Percentiles rank a stretch among this genome's conserved stretches.
These are phyloP conservation scores for Malbranchea zuffiana DNA, from an alignment of 2,329 filamentous ascomycete genomes.

Conservation along the genomic window DNA sequence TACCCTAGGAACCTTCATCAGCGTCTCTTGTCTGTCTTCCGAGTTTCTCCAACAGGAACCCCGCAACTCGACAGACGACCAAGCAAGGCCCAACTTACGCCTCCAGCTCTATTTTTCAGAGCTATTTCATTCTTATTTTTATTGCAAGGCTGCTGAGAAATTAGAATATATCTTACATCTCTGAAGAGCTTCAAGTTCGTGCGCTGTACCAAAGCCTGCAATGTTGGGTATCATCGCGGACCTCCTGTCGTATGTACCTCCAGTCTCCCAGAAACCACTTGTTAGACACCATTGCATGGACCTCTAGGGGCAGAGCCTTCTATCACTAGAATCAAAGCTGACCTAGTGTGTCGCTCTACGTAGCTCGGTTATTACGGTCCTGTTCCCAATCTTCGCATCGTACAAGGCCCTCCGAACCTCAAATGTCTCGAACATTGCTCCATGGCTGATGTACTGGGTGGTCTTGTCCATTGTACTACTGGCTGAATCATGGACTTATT, in stretches of 20 bases:
- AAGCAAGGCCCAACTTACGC: too few species aligned
- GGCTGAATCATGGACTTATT: slow-evolving; percentile 76
- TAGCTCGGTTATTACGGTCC: slow-evolving; percentile 76
- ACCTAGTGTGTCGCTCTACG: slow-evolving; percentile 15
- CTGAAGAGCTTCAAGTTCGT: too few species aligned
- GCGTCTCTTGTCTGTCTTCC: too few species aligned
- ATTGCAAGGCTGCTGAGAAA: too few species aligned
- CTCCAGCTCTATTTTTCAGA: too few species aligned
- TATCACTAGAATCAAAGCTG: slow-evolving; percentile 6
- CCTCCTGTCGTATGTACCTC: slow-evolving; percentile 57
- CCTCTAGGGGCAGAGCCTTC: slow-evolving; percentile 1
- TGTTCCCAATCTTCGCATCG: slow-evolving; percentile 92
- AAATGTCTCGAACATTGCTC: slow-evolving; percentile 76
- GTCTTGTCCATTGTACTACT: slow-evolving; percentile 72
- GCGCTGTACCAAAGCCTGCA: too few species aligned
- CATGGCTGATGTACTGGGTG: slow-evolving; percentile 99
- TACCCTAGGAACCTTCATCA: too few species aligned
- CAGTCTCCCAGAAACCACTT: background rate
- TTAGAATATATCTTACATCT: too few species aligned
- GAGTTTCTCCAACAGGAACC: too few species aligned
- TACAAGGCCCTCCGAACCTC: slow-evolving; percentile 95
- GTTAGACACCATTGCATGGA: slow-evolving; percentile 1
- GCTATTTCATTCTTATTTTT: too few species aligned
- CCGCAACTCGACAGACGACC: too few species aligned
- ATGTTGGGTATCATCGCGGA: slow-evolving; percentile 74